A percentile compares a stretch with the other conserved stretches of the same genome.
Conservation (phyloP, 352 stramenopile species). For the Peronospora farinosa region DNA sequence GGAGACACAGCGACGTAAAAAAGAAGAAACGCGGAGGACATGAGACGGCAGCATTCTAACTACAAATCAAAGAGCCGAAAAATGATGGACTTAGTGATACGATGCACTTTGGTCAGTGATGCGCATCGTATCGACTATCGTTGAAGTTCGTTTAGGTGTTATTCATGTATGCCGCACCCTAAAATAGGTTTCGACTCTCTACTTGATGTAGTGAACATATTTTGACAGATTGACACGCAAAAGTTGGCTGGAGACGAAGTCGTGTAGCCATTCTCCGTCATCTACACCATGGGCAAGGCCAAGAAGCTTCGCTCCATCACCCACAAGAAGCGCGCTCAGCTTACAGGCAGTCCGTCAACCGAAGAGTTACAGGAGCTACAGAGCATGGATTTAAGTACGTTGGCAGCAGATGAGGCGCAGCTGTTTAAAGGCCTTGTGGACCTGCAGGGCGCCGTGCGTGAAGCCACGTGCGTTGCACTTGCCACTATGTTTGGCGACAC, state of each 20-base stretch:
- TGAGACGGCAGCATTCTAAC: constrained; percentile 17
- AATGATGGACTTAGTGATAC: background rate
- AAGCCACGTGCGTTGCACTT: constrained; percentile 80
- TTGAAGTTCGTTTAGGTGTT: background rate
- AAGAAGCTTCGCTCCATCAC: constrained; percentile 82
- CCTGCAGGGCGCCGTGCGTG: constrained; percentile 72
- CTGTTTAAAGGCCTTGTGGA: constrained; percentile 69
- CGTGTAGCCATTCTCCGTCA: constrained; percentile 13
- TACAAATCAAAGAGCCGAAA: constrained; percentile 1
- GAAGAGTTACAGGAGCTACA: constrained; percentile 57
- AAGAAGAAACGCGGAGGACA: constrained; percentile 5
- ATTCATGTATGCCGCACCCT: background rate
- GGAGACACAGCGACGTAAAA: constrained; percentile 23
- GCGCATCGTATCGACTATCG: background rate
- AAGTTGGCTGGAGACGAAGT: constrained; percentile 14
- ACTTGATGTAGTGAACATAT: background rate
- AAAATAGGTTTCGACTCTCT: background rate
- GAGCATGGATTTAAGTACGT: constrained; percentile 34
- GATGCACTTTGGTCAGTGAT: too few species aligned
- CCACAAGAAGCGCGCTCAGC: constrained; percentile 74
- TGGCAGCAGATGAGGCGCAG: constrained; percentile 54
- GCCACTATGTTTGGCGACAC: constrained; percentile 77
- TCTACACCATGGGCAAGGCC: constrained; percentile 69
- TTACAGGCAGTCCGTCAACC: constrained; percentile 47
- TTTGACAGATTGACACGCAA: constrained; percentile 10